Evolutionary conservation across 208 protist genomes (phyloP), one percentile per base, ranked within the genome.

Genomic region (Crithidia bombi): DNA sequence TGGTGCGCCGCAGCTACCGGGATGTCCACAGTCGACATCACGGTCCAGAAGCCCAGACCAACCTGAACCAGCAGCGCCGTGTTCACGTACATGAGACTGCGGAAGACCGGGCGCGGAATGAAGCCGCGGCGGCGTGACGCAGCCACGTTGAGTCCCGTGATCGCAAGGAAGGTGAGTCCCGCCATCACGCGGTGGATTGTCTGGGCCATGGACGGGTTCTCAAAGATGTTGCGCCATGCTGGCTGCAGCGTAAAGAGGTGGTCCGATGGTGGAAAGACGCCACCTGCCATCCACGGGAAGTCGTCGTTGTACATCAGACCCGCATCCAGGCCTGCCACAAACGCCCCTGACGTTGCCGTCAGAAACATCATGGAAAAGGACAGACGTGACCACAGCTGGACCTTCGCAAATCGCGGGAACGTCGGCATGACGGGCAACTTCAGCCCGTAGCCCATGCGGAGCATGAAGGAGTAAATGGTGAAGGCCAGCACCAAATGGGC

Each of bases 401-500:
- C 83, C 41, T 59, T 63, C 2, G 66, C 57, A 46, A 81, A 65
- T 23, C 82, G 79, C 7, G 73, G 62, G 65, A 90, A 92, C 6
- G 65, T 21, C 9, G 25, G 44, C 68, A 82, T 79, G 33, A 65
- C 65, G 17, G 85, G 86, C 26, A 86, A 56, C 41, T 81, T 89
- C 57, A 95, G 80, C 9, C 82, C 80, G 63, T 82, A 94, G 33
- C 80, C 90, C 78, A 95, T 82, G 61, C 78, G 80, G 65, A 96
- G 81, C 89, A 95, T 92, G 69, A 70, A 72, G 21, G 79, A 69
- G 75, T 97, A 99, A 47, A 99, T 97, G 14, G 87, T 85, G 71
- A 99, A 98, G 32, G 98, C 97, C 0, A 95, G 78, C n/a, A 89
- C 83, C 26, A 99, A 78, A 78, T 99, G 98, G 12, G 91, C 74